Conservation (phyloP, 306 rosid species). For the Nissolia schottii region DNA sequence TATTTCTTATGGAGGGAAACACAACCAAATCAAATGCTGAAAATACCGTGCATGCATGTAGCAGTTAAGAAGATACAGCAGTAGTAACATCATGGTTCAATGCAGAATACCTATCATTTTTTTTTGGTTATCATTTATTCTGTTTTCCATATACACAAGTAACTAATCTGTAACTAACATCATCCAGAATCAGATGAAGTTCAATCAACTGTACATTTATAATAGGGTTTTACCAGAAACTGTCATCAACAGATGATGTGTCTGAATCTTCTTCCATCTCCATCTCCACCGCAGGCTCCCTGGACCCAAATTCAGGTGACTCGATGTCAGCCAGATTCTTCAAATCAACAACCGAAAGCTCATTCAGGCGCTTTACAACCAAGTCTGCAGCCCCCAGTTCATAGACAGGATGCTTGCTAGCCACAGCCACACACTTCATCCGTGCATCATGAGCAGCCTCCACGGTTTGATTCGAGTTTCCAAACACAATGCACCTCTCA, state of each 20-base stretch:
- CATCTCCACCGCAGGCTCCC: conserved; percentile 75
- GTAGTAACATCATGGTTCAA: conserved; percentile 48
- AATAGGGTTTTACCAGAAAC: conserved; percentile 68
- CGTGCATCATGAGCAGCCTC: conserved; percentile 94
- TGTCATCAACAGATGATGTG: conserved; percentile 52
- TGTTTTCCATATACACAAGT: conserved; percentile 54
- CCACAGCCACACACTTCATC: conserved; percentile 98
- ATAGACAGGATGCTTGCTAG: conserved; percentile 94
- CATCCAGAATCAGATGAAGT: conserved; percentile 62
- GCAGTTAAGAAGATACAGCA: conserved; percentile 41
- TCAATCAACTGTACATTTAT: conserved; percentile 61
- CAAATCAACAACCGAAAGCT: conserved; percentile 87
- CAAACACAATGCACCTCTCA: conserved; percentile 95
- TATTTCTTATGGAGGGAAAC: neutral
- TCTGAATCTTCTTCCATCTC: conserved; percentile 53
- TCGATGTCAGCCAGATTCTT: conserved; percentile 82
- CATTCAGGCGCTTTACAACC: conserved; percentile 78
- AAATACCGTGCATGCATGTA: conserved; percentile 23
- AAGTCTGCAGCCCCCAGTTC: conserved; percentile 93
- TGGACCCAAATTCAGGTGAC: conserved; percentile 59
- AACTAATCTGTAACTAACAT: conserved; percentile 54
- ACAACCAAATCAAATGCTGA: conserved; percentile 8
- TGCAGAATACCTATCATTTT: conserved; percentile 44
- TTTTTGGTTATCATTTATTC: conserved; percentile 4
- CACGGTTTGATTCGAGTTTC: conserved; percentile 87